These are phyloP conservation scores for Kluyveromyces aestuarii DNA, from an alignment of 805 yeast genomes.

Conservation along the genomic window DNA sequence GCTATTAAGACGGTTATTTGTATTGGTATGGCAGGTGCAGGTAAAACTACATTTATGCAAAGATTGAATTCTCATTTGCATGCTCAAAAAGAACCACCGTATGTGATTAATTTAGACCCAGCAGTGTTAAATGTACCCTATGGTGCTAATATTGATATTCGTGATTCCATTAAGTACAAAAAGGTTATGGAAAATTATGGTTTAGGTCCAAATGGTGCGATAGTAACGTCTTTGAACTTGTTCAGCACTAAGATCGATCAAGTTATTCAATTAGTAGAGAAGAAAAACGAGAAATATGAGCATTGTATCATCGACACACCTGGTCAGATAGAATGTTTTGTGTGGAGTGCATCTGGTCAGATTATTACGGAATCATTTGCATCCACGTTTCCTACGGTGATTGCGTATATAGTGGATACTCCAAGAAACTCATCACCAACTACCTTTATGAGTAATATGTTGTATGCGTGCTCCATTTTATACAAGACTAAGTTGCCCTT, in stretches of 20 bases:
- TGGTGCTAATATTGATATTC: constrained; percentile 87
- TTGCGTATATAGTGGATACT: constrained; percentile 94
- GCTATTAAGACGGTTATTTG: constrained; percentile 38
- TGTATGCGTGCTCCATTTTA: constrained; percentile 93
- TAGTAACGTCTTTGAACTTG: constrained; percentile 86
- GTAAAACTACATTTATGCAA: constrained; percentile 97
- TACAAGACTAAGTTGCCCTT: constrained; percentile 95
- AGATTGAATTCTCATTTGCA: constrained; percentile 85
- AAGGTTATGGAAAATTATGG: constrained; percentile 95
- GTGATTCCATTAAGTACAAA: constrained; percentile 92
- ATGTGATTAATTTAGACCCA: constrained; percentile 91
- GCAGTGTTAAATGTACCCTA: constrained; percentile 93
- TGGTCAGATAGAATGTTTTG: constrained; percentile 97
- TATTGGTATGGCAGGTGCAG: constrained; percentile 70
- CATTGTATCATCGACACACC: constrained; percentile 94
- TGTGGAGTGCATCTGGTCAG: constrained; percentile 97
- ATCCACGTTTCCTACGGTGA: constrained; percentile 87
- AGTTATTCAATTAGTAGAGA: constrained; percentile 77
- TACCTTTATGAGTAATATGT: constrained; percentile 96
- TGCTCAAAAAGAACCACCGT: constrained; percentile 63
- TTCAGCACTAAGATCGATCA: constrained; percentile 96
- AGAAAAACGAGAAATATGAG: constrained; percentile 44
- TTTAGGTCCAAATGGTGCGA: constrained; percentile 97
- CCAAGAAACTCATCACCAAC: constrained; percentile 93
- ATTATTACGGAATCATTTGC: constrained; percentile 96